Evolutionary conservation across 1,284 basidiomycete genomes (phyloP).

Genomic region (Quambalaria eucalypti): DNA sequence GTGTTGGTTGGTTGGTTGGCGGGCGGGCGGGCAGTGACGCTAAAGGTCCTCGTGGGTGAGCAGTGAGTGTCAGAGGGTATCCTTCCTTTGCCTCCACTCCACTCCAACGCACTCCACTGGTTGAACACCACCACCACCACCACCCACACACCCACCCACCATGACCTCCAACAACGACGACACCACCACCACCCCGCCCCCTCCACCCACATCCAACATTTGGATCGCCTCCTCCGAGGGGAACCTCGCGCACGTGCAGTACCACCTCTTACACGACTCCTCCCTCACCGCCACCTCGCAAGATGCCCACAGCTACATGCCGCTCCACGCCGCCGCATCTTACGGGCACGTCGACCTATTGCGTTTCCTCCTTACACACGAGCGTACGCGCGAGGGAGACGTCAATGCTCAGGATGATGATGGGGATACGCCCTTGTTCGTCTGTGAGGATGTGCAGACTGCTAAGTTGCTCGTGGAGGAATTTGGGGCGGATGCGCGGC

Average conservation of each 20-base stretch:
- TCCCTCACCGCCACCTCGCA: conserved; percentile 22
- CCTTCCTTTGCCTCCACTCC: too few species aligned
- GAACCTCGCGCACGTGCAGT: conserved; percentile 30
- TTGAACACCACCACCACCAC: neutral
- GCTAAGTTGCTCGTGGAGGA: conserved; percentile 37
- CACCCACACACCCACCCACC: neutral
- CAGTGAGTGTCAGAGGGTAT: neutral
- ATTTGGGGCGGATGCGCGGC: conserved; percentile 29
- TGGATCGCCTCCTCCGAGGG: conserved; percentile 45
- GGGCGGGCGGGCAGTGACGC: neutral
- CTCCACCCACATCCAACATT: conserved; percentile 20
- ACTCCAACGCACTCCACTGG: too few species aligned
- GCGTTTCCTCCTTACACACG: conserved; percentile 29
- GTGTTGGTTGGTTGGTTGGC: neutral
- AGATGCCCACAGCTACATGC: conserved; percentile 39
- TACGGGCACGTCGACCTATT: conserved; percentile 36
- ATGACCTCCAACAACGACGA: neutral
- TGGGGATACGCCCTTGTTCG: conserved; percentile 42
- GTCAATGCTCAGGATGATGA: conserved; percentile 35
- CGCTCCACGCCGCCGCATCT: conserved; percentile 43
- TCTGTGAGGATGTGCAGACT: conserved; percentile 31
- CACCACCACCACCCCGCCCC: neutral
- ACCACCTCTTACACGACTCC: conserved; percentile 26
- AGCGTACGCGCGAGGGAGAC: conserved; percentile 12
- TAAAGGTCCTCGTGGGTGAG: too few species aligned